A percentile compares a stretch with the other conserved stretches of the same genome.
Conservation (phyloP, 495 filamentous ascomycete genomes). For the Xylona heveae region DNA sequence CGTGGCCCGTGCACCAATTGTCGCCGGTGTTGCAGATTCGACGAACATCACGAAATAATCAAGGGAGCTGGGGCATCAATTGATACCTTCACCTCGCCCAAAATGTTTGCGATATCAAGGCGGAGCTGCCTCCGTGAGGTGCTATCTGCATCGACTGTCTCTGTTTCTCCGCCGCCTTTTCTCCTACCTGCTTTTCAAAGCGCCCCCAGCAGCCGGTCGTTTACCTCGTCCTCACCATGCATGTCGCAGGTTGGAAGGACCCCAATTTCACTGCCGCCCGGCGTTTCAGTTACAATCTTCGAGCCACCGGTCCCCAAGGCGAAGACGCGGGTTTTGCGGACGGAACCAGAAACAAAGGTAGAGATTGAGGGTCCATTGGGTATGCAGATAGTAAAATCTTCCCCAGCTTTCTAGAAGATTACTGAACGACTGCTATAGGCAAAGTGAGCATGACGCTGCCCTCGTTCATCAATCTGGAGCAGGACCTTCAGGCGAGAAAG, state of each 20-base stretch:
- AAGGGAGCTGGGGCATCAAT: no score
- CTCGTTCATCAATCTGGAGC: conserved; percentile 45
- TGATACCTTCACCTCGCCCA: no score
- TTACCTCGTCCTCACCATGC: conserved; percentile 43
- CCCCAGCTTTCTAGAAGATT: neutral
- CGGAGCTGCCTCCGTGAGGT: conserved; percentile 20
- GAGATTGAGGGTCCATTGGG: conserved; percentile 59
- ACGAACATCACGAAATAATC: no score
- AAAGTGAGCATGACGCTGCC: conserved; percentile 53
- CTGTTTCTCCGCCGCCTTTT: conserved; percentile 38
- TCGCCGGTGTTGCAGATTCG: no score
- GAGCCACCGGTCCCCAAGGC: conserved; percentile 29
- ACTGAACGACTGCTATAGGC: conserved; percentile 19
- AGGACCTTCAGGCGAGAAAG: conserved; percentile 35
- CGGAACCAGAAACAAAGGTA: conserved; percentile 33
- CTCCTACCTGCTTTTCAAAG: conserved; percentile 50
- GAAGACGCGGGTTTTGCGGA: conserved; percentile 28
- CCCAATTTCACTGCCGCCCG: conserved; percentile 61
- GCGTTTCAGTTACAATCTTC: conserved; percentile 48
- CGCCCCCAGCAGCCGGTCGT: conserved; percentile 27
- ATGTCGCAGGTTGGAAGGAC: conserved; percentile 69
- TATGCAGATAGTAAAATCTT: conserved; percentile 13
- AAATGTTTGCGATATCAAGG: conserved; percentile 30
- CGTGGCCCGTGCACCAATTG: no score
- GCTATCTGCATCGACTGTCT: conserved; percentile 12